Evolutionary conservation across 208 protist genomes (phyloP), one percentile per base, ranked within the genome.

Genomic region (Borovskyia barvae): DNA sequence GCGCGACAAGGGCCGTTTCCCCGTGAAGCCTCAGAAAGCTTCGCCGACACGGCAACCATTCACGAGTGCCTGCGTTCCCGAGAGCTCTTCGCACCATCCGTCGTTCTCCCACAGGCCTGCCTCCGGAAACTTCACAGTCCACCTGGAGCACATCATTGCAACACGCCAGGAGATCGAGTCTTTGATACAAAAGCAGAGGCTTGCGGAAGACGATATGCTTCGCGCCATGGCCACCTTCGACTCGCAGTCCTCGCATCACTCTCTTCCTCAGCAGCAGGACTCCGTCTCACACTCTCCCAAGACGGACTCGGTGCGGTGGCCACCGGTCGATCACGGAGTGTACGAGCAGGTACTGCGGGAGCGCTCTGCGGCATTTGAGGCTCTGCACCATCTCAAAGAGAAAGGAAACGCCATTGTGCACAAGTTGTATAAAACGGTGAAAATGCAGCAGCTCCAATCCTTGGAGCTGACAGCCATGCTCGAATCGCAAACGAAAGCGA

Each of bases 331-430:
- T 20, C 30, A 22, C 20, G 26, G 36, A 15, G 32, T 50, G 19
- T 72, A 68, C 28, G 41, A 57, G 36, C 55, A 72, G 26, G 60
- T 74, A 1, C n/a, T 85, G 20, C 40, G 39, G 26, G 75, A 89
- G 62, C 74, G 82, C 61, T 58, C 82, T 56, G 47, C 49, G 17
- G 66, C 69, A 8, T 58, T 89, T 22, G 48, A 59, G 1, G 63
- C 83, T 15, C 68, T 89, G 28, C 46, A 70, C 15, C 46, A 50
- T 33, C 72, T 89, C 57, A 74, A 70, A 37, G 53, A 72, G 20
- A 75, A 80, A 30, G 82, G 82, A 32, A 83, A 80, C 53, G 55
- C 52, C 1, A 72, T 85, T 32, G 66, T 85, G 30, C 66, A 75
- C 28, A 64, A 53, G 24, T 58, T 89, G 55, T 76, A 74, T 55